phyloP scores from a whole-genome alignment of 768 basidiomycete species.

The Megacollybia marginata region DNA sequence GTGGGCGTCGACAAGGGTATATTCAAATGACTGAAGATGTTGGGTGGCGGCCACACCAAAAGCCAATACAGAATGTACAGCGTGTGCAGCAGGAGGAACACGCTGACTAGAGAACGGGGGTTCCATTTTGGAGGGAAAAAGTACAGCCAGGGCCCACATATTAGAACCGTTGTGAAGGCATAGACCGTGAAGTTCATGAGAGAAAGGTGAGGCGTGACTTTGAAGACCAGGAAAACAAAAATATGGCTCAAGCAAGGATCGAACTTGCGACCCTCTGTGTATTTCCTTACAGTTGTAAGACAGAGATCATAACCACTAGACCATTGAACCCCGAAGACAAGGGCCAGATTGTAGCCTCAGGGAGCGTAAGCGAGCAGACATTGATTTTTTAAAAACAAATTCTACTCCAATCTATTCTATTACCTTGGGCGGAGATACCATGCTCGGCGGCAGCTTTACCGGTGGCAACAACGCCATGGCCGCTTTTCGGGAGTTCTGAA shows the following conservation, averaged over 20 bases:
- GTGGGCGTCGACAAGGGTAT: not conserved
- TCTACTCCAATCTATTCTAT: no score
- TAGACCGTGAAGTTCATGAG: not conserved
- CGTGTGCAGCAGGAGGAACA: not conserved
- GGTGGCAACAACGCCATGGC: slow-evolving; percentile 76
- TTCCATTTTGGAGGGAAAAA: not conserved
- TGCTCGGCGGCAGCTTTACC: slow-evolving; percentile 86
- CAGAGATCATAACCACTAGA: not conserved
- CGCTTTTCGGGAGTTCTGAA: slow-evolving; percentile 78
- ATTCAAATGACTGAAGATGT: not conserved
- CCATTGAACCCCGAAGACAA: not conserved
- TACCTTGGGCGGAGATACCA: slow-evolving; percentile 34
- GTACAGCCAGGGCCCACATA: not conserved
- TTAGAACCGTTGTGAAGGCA: not conserved
- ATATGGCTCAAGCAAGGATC: not conserved
- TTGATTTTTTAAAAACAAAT: no score
- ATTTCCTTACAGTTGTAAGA: not conserved
- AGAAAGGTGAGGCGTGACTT: no score
- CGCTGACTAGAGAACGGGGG: not conserved
- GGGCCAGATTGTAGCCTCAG: no score
- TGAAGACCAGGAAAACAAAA: not conserved
- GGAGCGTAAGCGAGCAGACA: no score
- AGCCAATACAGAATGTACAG: not conserved
- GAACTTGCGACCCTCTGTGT: not conserved
- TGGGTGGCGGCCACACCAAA: not conserved